A percentile compares a stretch with the other conserved stretches of the same genome.
Evolutionary conservation across 257 asterid species (phyloP).

Genomic region (Nicotiana knightiana): DNA sequence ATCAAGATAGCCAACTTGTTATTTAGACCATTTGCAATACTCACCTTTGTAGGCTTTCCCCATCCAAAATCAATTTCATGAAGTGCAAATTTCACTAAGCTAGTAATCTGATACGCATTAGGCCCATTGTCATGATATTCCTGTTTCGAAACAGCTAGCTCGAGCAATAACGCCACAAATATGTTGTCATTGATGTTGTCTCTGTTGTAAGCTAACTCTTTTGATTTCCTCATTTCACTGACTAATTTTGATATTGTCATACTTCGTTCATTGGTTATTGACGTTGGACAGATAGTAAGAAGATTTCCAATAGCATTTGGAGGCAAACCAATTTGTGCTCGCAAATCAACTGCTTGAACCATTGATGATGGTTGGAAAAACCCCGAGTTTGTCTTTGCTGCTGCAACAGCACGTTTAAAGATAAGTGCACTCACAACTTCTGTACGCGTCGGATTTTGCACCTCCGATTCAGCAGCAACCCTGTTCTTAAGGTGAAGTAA

Average conservation of each 20-base stretch:
- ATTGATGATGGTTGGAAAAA: neutral
- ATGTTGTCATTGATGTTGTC: neutral
- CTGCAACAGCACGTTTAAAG: neutral
- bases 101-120: neutral
- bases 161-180: neutral
- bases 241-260: neutral
- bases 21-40: neutral
- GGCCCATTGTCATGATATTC: neutral
- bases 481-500: neutral
- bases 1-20: neutral
- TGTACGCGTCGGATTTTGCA: neutral
- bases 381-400: neutral
- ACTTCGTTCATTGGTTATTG: neutral
- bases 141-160: neutral
- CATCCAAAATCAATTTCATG: neutral
- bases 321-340: neutral
- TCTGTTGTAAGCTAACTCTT: neutral
- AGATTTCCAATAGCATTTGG: neutral
- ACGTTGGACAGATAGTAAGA: neutral
- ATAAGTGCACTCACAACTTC: conserved; percentile 10
- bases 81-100: neutral
- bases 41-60: neutral
- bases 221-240: neutral
- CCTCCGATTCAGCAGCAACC: neutral
- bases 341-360: neutral